Percentiles rank a stretch among this genome's conserved stretches.
Conservation (phyloP, 805 yeast species). For the Brettanomyces nanus region DNA sequence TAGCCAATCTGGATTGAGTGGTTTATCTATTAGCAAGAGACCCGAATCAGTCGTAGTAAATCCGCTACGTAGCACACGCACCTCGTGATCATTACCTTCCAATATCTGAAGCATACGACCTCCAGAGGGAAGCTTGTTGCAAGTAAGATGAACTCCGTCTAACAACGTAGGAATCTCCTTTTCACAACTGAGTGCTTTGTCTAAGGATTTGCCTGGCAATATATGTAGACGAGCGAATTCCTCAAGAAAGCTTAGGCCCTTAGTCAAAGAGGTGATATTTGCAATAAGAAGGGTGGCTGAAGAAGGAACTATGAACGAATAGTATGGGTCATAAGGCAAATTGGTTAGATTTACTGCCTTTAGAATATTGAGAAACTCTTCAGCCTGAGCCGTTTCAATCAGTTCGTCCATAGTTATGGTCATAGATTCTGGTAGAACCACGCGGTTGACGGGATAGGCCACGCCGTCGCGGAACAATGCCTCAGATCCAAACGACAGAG, state of each 20-base stretch:
- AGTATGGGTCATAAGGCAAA: slow-evolving; percentile 31
- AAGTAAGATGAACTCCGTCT: slow-evolving; percentile 35
- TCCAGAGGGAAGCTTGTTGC: slow-evolving; percentile 33
- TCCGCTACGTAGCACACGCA: slow-evolving; percentile 53
- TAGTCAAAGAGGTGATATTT: slow-evolving; percentile 37
- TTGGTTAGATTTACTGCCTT: slow-evolving; percentile 33
- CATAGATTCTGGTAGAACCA: slow-evolving; percentile 50
- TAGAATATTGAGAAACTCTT: slow-evolving; percentile 38
- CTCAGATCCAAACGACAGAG: slow-evolving; percentile 44
- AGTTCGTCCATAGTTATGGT: slow-evolving; percentile 48
- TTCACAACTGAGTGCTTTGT: slow-evolving; percentile 40
- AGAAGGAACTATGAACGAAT: slow-evolving; percentile 70
- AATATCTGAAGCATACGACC: slow-evolving; percentile 31
- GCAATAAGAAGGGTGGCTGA: slow-evolving; percentile 44
- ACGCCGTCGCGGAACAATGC: slow-evolving; percentile 79
- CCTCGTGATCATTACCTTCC: slow-evolving; percentile 49
- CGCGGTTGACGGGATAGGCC: slow-evolving; percentile 54
- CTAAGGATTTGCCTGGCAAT: slow-evolving; percentile 49
- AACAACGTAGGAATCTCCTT: slow-evolving; percentile 34
- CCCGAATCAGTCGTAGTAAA: slow-evolving; percentile 45
- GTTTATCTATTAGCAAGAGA: slow-evolving; percentile 58
- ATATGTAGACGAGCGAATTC: slow-evolving; percentile 62
- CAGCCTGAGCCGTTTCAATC: slow-evolving; percentile 43
- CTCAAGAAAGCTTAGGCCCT: slow-evolving; percentile 29
- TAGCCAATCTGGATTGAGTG: slow-evolving; percentile 60